A percentile compares a stretch with the other conserved stretches of the same genome.
These are phyloP conservation scores for Boletus sp. DNA, from an alignment of 1,284 basidiomycete species.

Conservation along the genomic window DNA sequence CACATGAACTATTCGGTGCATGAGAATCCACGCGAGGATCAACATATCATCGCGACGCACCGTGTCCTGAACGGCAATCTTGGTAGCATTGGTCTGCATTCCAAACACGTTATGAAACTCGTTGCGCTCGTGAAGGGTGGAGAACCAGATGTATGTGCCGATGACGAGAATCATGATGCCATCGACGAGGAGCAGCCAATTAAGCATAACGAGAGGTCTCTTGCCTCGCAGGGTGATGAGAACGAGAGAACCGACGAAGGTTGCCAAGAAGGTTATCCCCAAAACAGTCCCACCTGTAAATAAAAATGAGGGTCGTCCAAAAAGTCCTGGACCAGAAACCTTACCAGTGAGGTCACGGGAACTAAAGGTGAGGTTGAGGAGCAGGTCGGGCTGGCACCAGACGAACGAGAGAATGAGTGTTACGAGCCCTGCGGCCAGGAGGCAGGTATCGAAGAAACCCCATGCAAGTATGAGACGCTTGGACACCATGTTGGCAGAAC, in stretches of 20 bases:
- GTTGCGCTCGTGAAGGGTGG: constrained; percentile 65
- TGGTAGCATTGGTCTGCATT: constrained; percentile 43
- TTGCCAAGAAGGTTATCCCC: constrained; percentile 65
- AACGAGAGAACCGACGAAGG: constrained; percentile 65
- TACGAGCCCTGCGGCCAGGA: constrained; percentile 67
- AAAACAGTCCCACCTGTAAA: constrained; percentile 65
- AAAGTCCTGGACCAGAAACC: constrained; percentile 15
- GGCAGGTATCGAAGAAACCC: constrained; percentile 64
- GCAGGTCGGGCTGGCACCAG: constrained; percentile 61
- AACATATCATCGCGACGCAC: constrained; percentile 38
- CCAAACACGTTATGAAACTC: constrained; percentile 64
- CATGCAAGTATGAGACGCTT: constrained; percentile 67
- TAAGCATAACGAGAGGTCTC: constrained; percentile 65
- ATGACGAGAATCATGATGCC: constrained; percentile 56
- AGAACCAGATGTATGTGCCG: constrained; percentile 77
- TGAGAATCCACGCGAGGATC: neutral
- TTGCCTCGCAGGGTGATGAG: constrained; percentile 71
- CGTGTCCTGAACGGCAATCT: constrained; percentile 68
- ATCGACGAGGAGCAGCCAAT: constrained; percentile 67
- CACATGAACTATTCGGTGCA: constrained; percentile 56
- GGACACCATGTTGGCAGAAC: constrained; percentile 55
- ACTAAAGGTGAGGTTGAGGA: constrained; percentile 69
- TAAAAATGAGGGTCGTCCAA: neutral
- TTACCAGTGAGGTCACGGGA: constrained; percentile 59
- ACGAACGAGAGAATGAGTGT: constrained; percentile 66